Percentiles rank a stretch among this genome's conserved stretches.
phyloP scores from a whole-genome alignment of 495 filamentous ascomycete species.

The Penicillium silybi region DNA sequence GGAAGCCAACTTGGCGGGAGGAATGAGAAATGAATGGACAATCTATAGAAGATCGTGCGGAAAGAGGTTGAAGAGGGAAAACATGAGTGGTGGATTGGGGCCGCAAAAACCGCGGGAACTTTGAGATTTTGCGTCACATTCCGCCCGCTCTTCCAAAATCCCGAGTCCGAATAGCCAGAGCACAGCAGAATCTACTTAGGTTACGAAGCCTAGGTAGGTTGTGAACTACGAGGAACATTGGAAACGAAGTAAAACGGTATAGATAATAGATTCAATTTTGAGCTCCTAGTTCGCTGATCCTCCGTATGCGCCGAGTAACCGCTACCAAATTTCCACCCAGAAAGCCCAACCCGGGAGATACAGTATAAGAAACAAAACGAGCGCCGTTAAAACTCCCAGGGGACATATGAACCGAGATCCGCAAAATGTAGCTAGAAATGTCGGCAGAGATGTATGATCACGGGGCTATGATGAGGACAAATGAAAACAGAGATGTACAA shows the following conservation, averaged over 20 bases:
- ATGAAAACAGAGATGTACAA: slow-evolving; percentile 21
- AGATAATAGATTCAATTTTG: slow-evolving; percentile 18
- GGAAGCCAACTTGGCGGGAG: slow-evolving; percentile 44
- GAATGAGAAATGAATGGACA: not conserved
- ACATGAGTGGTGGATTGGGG: not conserved
- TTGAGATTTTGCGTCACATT: slow-evolving; percentile 3
- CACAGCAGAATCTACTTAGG: not conserved
- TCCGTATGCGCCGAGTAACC: slow-evolving; percentile 19
- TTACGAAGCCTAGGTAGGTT: no score
- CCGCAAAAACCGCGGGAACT: slow-evolving; percentile 3
- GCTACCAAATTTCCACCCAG: slow-evolving; percentile 24
- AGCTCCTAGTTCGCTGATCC: slow-evolving; percentile 20
- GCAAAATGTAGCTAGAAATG: slow-evolving; percentile 12
- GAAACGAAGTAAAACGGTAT: not conserved
- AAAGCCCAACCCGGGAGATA: slow-evolving; percentile 19
- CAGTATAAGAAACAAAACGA: slow-evolving; percentile 12
- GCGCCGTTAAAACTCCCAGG: slow-evolving; percentile 25
- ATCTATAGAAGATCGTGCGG: not conserved
- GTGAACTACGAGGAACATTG: not conserved
- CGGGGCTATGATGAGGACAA: slow-evolving; percentile 24
- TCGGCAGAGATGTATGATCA: slow-evolving; percentile 20
- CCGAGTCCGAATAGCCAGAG: not conserved
- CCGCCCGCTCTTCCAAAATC: not conserved
- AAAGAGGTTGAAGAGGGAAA: not conserved
- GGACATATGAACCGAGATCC: slow-evolving; percentile 4